A percentile compares a stretch with the other conserved stretches of the same genome.
Conservation (phyloP, 257 asterid genomes). For the Scutellaria minor region DNA sequence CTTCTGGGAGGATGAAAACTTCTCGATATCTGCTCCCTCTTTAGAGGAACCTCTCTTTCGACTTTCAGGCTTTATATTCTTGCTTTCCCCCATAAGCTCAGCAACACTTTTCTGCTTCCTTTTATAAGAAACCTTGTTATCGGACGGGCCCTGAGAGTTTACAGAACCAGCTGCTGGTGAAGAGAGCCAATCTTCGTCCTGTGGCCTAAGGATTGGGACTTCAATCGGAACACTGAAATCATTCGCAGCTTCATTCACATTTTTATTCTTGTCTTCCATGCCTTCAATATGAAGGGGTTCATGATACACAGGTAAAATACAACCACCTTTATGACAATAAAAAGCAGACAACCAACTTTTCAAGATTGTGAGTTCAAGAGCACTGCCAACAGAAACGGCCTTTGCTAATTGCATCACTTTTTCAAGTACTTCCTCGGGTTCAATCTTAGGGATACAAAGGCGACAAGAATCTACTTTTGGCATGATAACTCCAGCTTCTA, state of each 20-base stretch:
- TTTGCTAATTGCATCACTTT: constrained; percentile 42
- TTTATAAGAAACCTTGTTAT: constrained; percentile 42
- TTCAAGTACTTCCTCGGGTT: constrained; percentile 45
- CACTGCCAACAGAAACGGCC: constrained; percentile 35
- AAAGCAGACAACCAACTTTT: constrained; percentile 64
- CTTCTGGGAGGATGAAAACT: constrained; percentile 33
- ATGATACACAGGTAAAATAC: constrained; percentile 41
- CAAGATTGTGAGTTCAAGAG: constrained; percentile 53
- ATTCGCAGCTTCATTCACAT: constrained; percentile 28
- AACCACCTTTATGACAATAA: constrained; percentile 53
- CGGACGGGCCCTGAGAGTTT: constrained; percentile 38
- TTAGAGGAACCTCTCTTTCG: constrained; percentile 36
- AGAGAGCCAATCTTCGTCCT: constrained; percentile 50
- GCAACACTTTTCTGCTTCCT: constrained; percentile 85
- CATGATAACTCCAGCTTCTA: constrained; percentile 43
- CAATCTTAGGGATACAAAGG: constrained; percentile 42
- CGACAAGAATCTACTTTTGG: constrained; percentile 47
- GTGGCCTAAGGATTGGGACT: constrained; percentile 56
- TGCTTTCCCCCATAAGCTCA: constrained; percentile 57
- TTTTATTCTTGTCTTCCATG: constrained; percentile 56
- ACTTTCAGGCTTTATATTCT: constrained; percentile 34
- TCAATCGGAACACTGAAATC: constrained; percentile 53
- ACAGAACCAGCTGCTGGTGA: constrained; percentile 38
- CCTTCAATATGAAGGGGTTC: constrained; percentile 64
- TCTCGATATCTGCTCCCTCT: constrained; percentile 34